Evolutionary conservation across 2,329 filamentous ascomycete genomes (phyloP).

Genomic region (Botrytis fragariae): DNA sequence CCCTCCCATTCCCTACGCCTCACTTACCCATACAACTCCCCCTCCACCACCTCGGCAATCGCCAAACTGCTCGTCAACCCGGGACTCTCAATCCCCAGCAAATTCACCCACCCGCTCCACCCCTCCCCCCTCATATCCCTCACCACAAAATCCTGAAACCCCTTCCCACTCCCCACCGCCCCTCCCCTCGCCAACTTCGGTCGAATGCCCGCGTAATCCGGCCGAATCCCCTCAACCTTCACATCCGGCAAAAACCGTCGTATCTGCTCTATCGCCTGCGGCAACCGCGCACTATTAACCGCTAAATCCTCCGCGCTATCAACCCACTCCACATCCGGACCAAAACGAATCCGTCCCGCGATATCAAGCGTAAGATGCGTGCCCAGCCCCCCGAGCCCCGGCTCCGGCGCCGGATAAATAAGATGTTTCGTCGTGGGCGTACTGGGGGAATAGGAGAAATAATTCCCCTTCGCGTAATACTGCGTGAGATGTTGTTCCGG

Average conservation of each 20-base stretch:
- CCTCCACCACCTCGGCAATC: slow-evolving; percentile 74
- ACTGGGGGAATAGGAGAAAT: slow-evolving; percentile 77
- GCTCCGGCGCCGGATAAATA: slow-evolving; percentile 82
- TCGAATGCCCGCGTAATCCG: slow-evolving; percentile 89
- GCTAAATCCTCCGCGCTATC: slow-evolving; percentile 66
- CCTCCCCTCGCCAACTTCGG: slow-evolving; percentile 70
- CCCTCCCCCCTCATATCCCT: slow-evolving; percentile 63
- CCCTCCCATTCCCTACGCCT: background rate
- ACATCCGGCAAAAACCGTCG: slow-evolving; percentile 73
- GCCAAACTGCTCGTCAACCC: slow-evolving; percentile 85
- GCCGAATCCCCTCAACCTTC: slow-evolving; percentile 60
- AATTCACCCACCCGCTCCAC: slow-evolving; percentile 79
- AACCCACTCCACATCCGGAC: slow-evolving; percentile 95
- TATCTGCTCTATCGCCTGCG: slow-evolving; percentile 71
- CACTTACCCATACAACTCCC: slow-evolving; percentile 33
- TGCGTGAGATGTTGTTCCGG: slow-evolving; percentile 54
- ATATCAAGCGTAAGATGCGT: slow-evolving; percentile 94
- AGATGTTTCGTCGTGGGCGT: slow-evolving; percentile 67
- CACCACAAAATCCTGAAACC: slow-evolving; percentile 84
- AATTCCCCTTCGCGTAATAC: slow-evolving; percentile 91
- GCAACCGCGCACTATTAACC: slow-evolving; percentile 61
- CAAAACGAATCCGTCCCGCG: slow-evolving; percentile 80
- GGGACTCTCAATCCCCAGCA: slow-evolving; percentile 90
- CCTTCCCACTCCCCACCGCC: slow-evolving; percentile 61
- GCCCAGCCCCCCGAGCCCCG: slow-evolving; percentile 79